These are phyloP conservation scores for Cutaneotrichosporon curvatum DNA, from an alignment of 1,284 basidiomycete species.

Conservation along the genomic window DNA sequence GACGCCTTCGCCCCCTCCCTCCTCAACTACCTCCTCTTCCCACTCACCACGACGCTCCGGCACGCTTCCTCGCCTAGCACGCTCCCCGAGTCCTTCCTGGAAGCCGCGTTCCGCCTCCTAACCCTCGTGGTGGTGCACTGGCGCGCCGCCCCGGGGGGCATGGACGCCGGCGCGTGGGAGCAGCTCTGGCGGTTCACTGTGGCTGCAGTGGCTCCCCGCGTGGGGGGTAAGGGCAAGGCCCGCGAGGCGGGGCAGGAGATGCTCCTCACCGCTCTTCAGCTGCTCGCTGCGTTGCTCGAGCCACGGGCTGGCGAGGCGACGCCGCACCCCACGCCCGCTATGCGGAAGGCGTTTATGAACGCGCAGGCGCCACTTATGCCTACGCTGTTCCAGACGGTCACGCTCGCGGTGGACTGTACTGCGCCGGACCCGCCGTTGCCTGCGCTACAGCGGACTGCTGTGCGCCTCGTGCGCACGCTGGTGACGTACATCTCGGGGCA, in stretches of 20 bases:
- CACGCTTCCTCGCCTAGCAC: constrained; percentile 55
- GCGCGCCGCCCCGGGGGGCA: constrained; percentile 60
- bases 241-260: constrained; percentile 36
- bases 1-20: constrained; percentile 55
- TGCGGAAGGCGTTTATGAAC: constrained; percentile 48
- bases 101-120: constrained; percentile 62
- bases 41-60: constrained; percentile 70
- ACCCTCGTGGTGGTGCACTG: constrained; percentile 62
- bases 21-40: constrained; percentile 77
- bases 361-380: constrained; percentile 54
- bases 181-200: constrained; percentile 75
- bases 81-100: constrained; percentile 72
- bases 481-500: constrained; percentile 60
- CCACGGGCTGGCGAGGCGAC: constrained; percentile 36
- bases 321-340: constrained; percentile 48
- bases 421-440: constrained; percentile 55
- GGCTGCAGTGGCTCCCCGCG: constrained; percentile 49
- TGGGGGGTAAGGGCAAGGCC: constrained; percentile 58
- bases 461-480: constrained; percentile 57
- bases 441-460: constrained; percentile 58
- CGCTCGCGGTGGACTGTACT: constrained; percentile 54
- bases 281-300: constrained; percentile 30
- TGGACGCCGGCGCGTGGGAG: constrained; percentile 57
- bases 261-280: constrained; percentile 25
- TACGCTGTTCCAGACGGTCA: constrained; percentile 72